phyloP scores from a whole-genome alignment of 208 protist genomes.

The Trypanosoma rangeli region DNA sequence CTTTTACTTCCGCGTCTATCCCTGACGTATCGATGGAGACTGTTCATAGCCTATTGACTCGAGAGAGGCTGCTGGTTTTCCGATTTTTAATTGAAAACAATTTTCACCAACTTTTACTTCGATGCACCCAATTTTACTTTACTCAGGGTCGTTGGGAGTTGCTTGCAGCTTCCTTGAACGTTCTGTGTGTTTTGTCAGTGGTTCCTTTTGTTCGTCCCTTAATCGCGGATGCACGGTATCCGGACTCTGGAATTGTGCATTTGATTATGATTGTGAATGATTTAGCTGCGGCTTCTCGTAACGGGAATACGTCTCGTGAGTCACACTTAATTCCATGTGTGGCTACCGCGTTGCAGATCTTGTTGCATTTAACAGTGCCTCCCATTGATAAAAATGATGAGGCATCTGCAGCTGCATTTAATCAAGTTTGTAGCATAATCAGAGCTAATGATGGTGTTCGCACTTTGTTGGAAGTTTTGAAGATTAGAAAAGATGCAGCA shows the following conservation, averaged over 20 bases:
- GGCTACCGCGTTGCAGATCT: slow-evolving; percentile 66
- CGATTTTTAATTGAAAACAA: slow-evolving; percentile 62
- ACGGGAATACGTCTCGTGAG: slow-evolving; percentile 64
- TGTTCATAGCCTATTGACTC: slow-evolving; percentile 73
- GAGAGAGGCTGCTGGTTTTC: slow-evolving; percentile 56
- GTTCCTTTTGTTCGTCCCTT: slow-evolving; percentile 70
- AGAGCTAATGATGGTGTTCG: slow-evolving; percentile 76
- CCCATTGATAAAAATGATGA: slow-evolving; percentile 70
- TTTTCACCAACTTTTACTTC: slow-evolving; percentile 67
- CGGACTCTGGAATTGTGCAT: slow-evolving; percentile 75
- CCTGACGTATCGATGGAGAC: slow-evolving; percentile 73
- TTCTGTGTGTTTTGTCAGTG: slow-evolving; percentile 70
- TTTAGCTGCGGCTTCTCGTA: slow-evolving; percentile 55
- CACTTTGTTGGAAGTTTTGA: slow-evolving; percentile 73
- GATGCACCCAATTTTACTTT: slow-evolving; percentile 79
- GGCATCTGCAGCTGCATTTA: slow-evolving; percentile 59
- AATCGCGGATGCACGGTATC: slow-evolving; percentile 58
- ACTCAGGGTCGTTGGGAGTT: slow-evolving; percentile 78
- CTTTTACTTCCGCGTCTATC: slow-evolving; percentile 41
- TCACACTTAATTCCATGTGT: slow-evolving; percentile 72
- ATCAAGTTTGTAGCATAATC: slow-evolving; percentile 64
- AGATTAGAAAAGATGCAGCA: slow-evolving; percentile 58
- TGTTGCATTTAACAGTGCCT: slow-evolving; percentile 70
- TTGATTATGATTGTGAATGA: slow-evolving; percentile 79
- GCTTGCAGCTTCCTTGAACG: slow-evolving; percentile 68